phyloP scores from a whole-genome alignment of 2,329 filamentous ascomycete species.

The Fusarium fracticaudum region DNA sequence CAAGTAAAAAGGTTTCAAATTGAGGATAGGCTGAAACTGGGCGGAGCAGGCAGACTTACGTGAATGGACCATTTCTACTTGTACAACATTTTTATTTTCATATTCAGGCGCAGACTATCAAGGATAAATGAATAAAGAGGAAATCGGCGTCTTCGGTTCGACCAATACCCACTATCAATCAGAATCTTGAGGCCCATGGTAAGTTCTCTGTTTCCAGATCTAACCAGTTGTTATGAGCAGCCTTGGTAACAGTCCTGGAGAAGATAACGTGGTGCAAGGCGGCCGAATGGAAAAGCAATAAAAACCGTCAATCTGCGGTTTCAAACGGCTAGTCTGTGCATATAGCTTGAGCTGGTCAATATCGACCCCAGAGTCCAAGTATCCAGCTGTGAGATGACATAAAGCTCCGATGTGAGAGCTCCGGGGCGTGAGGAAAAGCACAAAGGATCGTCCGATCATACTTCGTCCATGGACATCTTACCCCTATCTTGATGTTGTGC shows the following conservation, averaged over 20 bases:
- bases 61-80: conserved; percentile 26
- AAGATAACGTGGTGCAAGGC: not conserved
- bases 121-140: conserved; percentile 38
- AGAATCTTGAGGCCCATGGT: not conserved
- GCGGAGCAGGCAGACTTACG: conserved; percentile 16
- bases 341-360: not conserved
- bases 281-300: not conserved
- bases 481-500: conserved; percentile 7
- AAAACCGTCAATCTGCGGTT: not conserved
- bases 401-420: not conserved
- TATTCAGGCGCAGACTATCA: conserved; percentile 31
- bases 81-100: conserved; percentile 30
- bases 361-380: not conserved
- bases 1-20: conserved; percentile 2
- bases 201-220: not conserved
- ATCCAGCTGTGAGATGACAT: not conserved
- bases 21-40: conserved; percentile 5
- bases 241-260: not conserved
- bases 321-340: not conserved
- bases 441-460: not conserved
- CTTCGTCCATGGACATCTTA: not conserved
- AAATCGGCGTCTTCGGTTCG: conserved; percentile 30
- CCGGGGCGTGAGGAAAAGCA: not conserved
- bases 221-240: not conserved
- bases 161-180: not conserved